Evolutionary conservation across 441 rosid genomes (phyloP), one percentile per base, ranked within the genome.

Genomic region (Erysimum pusillum): DNA sequence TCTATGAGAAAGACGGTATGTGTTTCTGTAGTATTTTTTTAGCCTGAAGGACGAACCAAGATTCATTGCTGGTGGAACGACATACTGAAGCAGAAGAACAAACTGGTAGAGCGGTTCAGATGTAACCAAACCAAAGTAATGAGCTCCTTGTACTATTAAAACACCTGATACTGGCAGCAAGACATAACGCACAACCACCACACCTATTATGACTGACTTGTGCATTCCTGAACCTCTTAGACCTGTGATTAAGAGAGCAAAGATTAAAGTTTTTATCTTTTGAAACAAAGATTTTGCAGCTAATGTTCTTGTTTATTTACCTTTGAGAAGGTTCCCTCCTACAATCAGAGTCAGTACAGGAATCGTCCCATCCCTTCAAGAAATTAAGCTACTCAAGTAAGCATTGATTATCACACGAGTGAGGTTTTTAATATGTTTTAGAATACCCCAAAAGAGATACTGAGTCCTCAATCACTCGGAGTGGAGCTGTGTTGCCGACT

Each of bases 311-410:
- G 44, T 48, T 46, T 35, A 22, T 25, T 57, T 78, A 90, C 97
- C 97, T 84, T 75, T 83, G 32, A 91, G 85, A 63, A 92, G 94
- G 81, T 92, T 94, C 54, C 89, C 94, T 53, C 97, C 98, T 8
- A 92, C 54, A 41, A 94, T 82, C 38, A 94, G 76, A 38, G 93
- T 94, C 63, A 90, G 69, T 38, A 84, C 74, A 15, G 98, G 98
- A 71, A 94, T 83, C 12, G 92, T 81, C 53, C 87, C 98, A 35
- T 90, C 88, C 78, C 98, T 94, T 82, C 54, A 71, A 80, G 52
- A 79, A 57, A 75, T 41, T 48, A 38, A 62, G 13, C 59, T 67
- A 22, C 18, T 79, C 36, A 79, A 35, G 9, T 18, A 36, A 42
- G 22, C 56, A 59, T 22, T 46, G 45, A 53, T 52, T 12, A 49